Conservation (phyloP, 352 stramenopile genomes). For the Phytopythium boreale region DNA sequence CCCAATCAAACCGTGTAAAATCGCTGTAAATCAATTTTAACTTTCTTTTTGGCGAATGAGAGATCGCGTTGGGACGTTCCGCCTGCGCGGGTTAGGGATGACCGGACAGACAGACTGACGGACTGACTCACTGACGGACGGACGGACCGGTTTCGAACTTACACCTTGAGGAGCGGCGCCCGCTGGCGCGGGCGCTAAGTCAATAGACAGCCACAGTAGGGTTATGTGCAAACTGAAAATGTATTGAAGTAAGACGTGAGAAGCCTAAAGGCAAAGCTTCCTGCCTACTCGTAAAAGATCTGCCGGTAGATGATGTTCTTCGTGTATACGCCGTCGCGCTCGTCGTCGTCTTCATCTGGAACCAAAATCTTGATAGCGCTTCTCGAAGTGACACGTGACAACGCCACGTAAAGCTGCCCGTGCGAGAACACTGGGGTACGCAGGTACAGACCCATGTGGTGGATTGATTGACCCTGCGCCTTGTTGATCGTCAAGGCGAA, state of each 20-base stretch:
- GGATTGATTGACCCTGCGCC: slow-evolving; percentile 15
- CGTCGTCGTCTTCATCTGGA: neutral
- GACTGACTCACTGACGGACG: too few species aligned
- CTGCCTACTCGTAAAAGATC: slow-evolving; percentile 6
- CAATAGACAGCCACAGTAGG: neutral
- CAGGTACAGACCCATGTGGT: slow-evolving; percentile 16
- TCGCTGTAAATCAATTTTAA: too few species aligned
- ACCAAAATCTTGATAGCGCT: slow-evolving; percentile 13
- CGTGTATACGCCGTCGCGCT: slow-evolving; percentile 10
- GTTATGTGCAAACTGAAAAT: neutral
- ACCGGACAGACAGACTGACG: too few species aligned
- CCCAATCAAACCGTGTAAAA: too few species aligned
- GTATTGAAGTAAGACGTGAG: neutral
- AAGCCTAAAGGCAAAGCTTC: neutral
- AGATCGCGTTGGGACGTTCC: too few species aligned
- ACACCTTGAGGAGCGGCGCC: neutral
- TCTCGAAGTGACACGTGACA: slow-evolving; percentile 12
- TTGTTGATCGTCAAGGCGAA: slow-evolving; percentile 21
- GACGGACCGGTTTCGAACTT: too few species aligned
- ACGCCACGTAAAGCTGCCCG: slow-evolving; percentile 20
- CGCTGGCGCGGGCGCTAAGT: neutral
- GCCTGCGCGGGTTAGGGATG: too few species aligned
- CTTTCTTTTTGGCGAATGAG: too few species aligned
- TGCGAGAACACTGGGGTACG: slow-evolving; percentile 12
- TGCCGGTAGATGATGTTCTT: slow-evolving; percentile 18